Conservation (phyloP, 169 alveolate genomes). For the Plasmodium blacklocki region DNA sequence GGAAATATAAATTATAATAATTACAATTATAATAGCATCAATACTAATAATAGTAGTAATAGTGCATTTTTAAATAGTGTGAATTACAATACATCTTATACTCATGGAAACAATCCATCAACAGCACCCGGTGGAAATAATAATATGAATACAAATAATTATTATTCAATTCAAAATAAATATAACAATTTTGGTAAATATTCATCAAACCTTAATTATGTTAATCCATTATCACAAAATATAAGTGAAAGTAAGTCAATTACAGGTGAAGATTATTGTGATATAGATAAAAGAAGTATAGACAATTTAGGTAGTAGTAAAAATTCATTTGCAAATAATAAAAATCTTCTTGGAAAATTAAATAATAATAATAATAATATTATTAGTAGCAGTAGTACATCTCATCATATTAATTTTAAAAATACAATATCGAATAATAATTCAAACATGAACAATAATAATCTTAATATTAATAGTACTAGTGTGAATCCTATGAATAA, state of each 20-base stretch:
- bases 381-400: slow-evolving; percentile 6
- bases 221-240: background rate
- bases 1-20: slow-evolving; percentile 6
- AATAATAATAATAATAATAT: slow-evolving; percentile 22
- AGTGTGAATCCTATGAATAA: background rate
- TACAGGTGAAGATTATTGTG: background rate
- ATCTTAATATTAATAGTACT: slow-evolving; percentile 9
- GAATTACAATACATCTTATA: slow-evolving; percentile 10
- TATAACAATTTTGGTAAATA: slow-evolving; percentile 30
- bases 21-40: background rate
- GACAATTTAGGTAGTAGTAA: slow-evolving; percentile 9
- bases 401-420: slow-evolving; percentile 23
- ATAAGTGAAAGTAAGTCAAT: slow-evolving; percentile 9
- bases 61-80: slow-evolving; percentile 17
- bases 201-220: slow-evolving; percentile 12
- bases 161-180: slow-evolving; percentile 6
- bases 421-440: slow-evolving; percentile 13
- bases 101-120: slow-evolving; percentile 6
- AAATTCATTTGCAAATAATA: background rate
- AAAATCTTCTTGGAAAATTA: background rate
- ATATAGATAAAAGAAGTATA: slow-evolving; percentile 11
- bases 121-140: slow-evolving; percentile 10
- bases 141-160: slow-evolving; percentile 14
- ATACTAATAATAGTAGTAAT: background rate
- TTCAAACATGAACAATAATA: slow-evolving; percentile 14